Evolutionary conservation across 2,329 filamentous ascomycete genomes (phyloP).

Genomic region (Trichoderma hamatum): DNA sequence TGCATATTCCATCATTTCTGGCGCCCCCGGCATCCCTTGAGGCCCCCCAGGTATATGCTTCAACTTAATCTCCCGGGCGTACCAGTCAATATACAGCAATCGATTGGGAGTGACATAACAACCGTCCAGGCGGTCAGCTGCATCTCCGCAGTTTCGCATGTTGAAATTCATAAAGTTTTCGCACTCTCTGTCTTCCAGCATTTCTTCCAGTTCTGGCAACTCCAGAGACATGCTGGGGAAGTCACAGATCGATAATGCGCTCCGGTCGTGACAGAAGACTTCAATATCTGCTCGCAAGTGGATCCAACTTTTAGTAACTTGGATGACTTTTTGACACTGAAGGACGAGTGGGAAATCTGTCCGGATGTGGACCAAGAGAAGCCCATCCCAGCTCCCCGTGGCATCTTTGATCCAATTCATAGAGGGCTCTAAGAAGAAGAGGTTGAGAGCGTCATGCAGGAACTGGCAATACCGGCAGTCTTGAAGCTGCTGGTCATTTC

Average conservation of each 20-base stretch:
- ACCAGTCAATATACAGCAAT: background rate
- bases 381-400: background rate
- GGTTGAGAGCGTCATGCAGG: slow-evolving; percentile 11
- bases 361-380: background rate
- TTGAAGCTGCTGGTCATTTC: background rate
- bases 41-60: background rate
- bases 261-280: background rate
- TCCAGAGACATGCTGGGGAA: background rate
- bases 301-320: background rate
- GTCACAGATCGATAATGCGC: background rate
- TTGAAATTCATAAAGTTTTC: background rate
- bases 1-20: background rate
- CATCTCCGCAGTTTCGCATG: background rate
- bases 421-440: slow-evolving; percentile 5
- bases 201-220: background rate
- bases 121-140: background rate
- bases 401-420: slow-evolving; percentile 10
- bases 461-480: slow-evolving; percentile 24
- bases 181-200: background rate
- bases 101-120: background rate
- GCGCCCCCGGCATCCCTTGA: background rate
- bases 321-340: background rate
- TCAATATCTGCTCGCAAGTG: background rate
- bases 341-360: background rate
- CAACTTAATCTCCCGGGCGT: background rate